These are phyloP conservation scores for Podospora bellae-mahoneyi DNA, from an alignment of 495 filamentous ascomycete genomes.

Conservation along the genomic window DNA sequence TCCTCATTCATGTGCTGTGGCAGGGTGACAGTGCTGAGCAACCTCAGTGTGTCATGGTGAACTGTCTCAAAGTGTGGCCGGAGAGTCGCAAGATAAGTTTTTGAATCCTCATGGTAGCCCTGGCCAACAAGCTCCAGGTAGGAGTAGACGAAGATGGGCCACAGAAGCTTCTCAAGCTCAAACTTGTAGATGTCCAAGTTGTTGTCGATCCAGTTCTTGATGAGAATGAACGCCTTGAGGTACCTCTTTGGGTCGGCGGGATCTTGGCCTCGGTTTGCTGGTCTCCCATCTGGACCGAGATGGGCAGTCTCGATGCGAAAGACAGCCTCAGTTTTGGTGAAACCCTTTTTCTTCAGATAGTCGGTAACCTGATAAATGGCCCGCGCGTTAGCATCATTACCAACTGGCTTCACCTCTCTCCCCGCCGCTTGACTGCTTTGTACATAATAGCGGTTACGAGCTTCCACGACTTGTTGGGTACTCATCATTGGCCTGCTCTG, in stretches of 20 bases:
- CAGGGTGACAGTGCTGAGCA: constrained; percentile 63
- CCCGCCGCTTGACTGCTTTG: background rate
- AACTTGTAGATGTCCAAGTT: constrained; percentile 94
- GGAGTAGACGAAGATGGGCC: constrained; percentile 92
- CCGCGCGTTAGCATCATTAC: background rate
- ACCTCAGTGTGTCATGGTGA: constrained; percentile 72
- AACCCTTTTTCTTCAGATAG: constrained; percentile 94
- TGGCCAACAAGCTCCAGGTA: constrained; percentile 79
- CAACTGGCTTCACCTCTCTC: background rate
- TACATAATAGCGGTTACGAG: background rate
- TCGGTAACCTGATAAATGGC: constrained; percentile 73
- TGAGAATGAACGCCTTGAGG: constrained; percentile 63
- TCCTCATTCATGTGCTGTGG: constrained; percentile 75
- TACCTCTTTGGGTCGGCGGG: constrained; percentile 67
- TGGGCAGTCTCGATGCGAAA: constrained; percentile 79
- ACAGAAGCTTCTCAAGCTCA: constrained; percentile 80
- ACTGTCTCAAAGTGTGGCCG: constrained; percentile 66
- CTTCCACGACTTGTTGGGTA: background rate
- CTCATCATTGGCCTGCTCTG: background rate
- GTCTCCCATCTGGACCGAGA: constrained; percentile 71
- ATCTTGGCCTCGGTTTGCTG: constrained; percentile 63
- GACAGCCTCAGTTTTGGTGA: constrained; percentile 87
- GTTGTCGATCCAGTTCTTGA: constrained; percentile 80
- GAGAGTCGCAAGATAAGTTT: constrained; percentile 65
- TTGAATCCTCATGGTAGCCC: constrained; percentile 64